Evolutionary conservation across 768 basidiomycete species (phyloP).

Genomic region (Trametes punicea): DNA sequence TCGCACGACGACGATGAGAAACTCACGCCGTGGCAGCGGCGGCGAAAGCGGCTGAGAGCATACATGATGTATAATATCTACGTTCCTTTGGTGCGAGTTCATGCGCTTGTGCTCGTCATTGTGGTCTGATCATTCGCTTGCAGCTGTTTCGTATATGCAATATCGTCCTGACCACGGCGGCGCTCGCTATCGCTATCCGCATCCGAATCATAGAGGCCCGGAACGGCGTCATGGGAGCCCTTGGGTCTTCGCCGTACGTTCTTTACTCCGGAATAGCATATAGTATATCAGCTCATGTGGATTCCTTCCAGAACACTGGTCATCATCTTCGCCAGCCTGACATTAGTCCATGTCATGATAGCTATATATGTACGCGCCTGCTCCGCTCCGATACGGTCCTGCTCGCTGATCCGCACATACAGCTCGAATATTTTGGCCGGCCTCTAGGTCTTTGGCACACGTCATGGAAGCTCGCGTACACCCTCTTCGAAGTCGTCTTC

Average conservation of each 20-base stretch:
- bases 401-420: constrained; percentile 23
- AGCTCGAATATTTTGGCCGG: constrained; percentile 92
- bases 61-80: constrained; percentile 75
- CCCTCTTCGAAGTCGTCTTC: constrained; percentile 83
- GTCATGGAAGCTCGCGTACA: constrained; percentile 81
- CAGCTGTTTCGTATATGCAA: constrained; percentile 86
- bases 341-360: constrained; percentile 79
- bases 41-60: constrained; percentile 50
- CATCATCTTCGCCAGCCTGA: constrained; percentile 81
- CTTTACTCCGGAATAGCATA: not conserved
- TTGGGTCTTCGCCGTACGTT: constrained; percentile 80
- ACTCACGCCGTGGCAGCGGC: constrained; percentile 28
- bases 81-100: constrained; percentile 65
- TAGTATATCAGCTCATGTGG: not conserved
- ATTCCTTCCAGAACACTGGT: constrained; percentile 57
- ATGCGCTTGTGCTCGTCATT: not conserved
- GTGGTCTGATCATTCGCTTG: constrained; percentile 12
- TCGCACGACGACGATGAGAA: constrained; percentile 24
- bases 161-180: constrained; percentile 75
- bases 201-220: constrained; percentile 60
- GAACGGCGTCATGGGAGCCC: constrained; percentile 55
- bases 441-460: constrained; percentile 92
- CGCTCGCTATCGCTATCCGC: constrained; percentile 74
- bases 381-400: constrained; percentile 14
- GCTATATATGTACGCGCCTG: constrained; percentile 71